Evolutionary conservation across 2,329 filamentous ascomycete species (phyloP).

Genomic region (Scedosporium apiospermum): DNA sequence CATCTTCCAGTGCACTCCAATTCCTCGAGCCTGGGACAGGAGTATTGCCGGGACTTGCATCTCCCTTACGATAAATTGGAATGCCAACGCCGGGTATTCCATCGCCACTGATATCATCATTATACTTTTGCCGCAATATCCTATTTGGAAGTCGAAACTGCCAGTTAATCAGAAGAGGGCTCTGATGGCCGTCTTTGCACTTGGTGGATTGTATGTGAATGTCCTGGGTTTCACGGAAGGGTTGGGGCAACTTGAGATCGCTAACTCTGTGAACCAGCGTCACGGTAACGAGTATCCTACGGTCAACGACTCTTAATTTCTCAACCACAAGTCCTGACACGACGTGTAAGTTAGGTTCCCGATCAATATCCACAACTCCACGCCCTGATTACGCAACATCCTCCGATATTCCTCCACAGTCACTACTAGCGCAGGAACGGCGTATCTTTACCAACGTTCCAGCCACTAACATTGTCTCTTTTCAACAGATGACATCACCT

Average conservation of each 20-base stretch:
- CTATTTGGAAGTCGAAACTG: slow-evolving; percentile 35
- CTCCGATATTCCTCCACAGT: too few relatives aligned
- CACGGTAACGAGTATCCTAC: neutral
- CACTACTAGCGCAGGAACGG: too few relatives aligned
- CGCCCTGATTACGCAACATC: too few relatives aligned
- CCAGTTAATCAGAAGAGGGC: slow-evolving; percentile 28
- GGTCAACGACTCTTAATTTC: neutral
- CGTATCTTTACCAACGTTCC: too few relatives aligned
- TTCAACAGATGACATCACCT: slow-evolving; percentile 21
- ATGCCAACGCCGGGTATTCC: slow-evolving; percentile 37
- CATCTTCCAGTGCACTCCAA: slow-evolving; percentile 40
- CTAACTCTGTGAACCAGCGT: neutral
- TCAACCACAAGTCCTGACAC: neutral
- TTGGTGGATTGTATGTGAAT: slow-evolving; percentile 31
- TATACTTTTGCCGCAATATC: slow-evolving; percentile 34
- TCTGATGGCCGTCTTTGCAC: slow-evolving; percentile 29
- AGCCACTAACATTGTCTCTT: neutral
- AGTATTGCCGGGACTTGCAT: slow-evolving; percentile 32
- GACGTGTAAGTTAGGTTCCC: neutral
- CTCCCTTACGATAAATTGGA: slow-evolving; percentile 35
- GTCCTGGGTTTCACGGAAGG: neutral
- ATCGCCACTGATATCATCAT: slow-evolving; percentile 36
- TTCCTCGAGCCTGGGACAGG: slow-evolving; percentile 36
- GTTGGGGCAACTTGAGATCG: neutral
- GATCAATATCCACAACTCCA: neutral